Base-by-base conservation (phyloP, 2,329 filamentous ascomycete genomes). In the Verticillium nubilum region DNA sequence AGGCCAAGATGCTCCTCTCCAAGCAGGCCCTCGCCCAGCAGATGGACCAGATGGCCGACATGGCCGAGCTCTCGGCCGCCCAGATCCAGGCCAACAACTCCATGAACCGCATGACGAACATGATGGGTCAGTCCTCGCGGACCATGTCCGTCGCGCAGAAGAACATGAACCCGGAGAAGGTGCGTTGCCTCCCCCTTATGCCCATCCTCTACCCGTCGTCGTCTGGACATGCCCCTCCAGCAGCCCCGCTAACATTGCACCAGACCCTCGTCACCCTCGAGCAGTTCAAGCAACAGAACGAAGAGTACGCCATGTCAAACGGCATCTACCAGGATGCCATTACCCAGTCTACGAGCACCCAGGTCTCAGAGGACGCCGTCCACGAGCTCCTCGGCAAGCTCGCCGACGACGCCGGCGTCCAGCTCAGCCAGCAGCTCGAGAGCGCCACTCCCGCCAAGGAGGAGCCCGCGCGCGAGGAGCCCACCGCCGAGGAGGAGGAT, bases 311-410 rank as follows among this genome's bases (percentile, higher is more conserved):
- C 72, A 83, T 86, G 76, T 81, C 78, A 70, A 86, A 85, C 72
- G 82, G 87, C 66, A 92, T 93, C 75, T 95, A 95, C 75, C 91
- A 94, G 74, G 92, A 93, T 69, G 90, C 91, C 61, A 94, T 93
- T 63, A 86, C 85, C 25, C 88, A 89, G 62, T 89, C 89, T 37
- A 96, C 92, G 1, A 72, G 90, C 74, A 68, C 88, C 78, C 71
- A 90, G 80, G 73, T 93, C 77, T 76, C 90, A 78, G 75, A 96
- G 71, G 92, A 96, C 66, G 91, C 93, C 66, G 91, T 96, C 2
- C 92, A 96, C 73, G 87, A 91, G 65, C 77, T 96, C 63, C 89
- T 96, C 75, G 88, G 86, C 64, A 90, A 96, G 76, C 85, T 95
- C 52, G 92, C 92, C 63, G 92, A 96, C 72, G 92, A 96, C 73